Percentiles rank a stretch among this genome's conserved stretches.
These are phyloP conservation scores for Teratosphaeriaceae sp. DNA, from an alignment of 2,329 filamentous ascomycete genomes.

Conservation along the genomic window DNA sequence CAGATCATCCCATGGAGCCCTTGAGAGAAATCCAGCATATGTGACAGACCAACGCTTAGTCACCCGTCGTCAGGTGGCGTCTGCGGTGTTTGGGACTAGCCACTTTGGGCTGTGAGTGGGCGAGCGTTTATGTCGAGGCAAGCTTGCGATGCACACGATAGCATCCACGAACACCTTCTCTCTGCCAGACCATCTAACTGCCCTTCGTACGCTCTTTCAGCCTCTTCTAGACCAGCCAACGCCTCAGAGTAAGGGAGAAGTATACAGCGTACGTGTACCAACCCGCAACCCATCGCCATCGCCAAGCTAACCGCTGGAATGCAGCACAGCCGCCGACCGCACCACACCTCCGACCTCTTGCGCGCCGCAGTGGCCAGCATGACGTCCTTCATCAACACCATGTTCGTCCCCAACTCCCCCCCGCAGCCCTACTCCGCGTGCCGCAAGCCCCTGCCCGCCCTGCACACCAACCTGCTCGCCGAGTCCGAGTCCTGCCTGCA, in stretches of 20 bases:
- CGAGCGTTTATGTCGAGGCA: too few relatives aligned
- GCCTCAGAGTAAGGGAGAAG: not conserved
- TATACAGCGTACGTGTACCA: not conserved
- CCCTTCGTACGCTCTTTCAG: not conserved
- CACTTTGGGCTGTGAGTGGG: too few relatives aligned
- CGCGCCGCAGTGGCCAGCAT: conserved; percentile 32
- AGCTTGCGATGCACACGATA: too few relatives aligned
- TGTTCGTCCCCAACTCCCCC: conserved; percentile 53
- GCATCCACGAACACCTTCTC: too few relatives aligned
- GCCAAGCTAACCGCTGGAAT: conserved; percentile 7
- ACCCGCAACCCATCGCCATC: not conserved
- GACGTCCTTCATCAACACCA: conserved; percentile 75
- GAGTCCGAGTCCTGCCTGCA: conserved; percentile 33
- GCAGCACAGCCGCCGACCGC: not conserved
- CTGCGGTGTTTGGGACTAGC: too few relatives aligned
- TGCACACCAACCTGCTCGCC: conserved; percentile 37
- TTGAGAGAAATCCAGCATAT: too few relatives aligned
- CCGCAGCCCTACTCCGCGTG: conserved; percentile 28
- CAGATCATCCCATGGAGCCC: too few relatives aligned
- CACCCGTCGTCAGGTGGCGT: too few relatives aligned
- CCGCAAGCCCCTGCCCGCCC: conserved; percentile 35
- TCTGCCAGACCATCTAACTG: too few relatives aligned
- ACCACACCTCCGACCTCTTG: not conserved
- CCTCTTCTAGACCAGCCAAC: not conserved
- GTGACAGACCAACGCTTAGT: too few relatives aligned